A percentile compares a stretch with the other conserved stretches of the same genome.
Conservation (phyloP, 352 stramenopile genomes). For the Aphanomyces invadans region DNA sequence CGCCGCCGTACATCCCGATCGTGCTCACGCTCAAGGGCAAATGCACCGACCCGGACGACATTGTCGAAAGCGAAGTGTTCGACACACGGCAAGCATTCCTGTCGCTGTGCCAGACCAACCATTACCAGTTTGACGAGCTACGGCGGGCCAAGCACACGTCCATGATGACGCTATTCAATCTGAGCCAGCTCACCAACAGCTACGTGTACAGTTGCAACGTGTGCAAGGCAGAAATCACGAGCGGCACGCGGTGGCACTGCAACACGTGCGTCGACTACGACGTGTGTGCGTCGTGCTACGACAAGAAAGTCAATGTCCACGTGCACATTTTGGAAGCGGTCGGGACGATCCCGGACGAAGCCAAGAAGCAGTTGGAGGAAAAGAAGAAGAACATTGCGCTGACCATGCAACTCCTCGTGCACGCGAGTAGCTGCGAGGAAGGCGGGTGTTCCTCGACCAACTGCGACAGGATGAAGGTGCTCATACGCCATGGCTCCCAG, state of each 20-base stretch:
- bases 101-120: conserved; percentile 94
- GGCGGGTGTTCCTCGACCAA: conserved; percentile 93
- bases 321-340: conserved; percentile 77
- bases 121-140: conserved; percentile 99
- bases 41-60: conserved; percentile 67
- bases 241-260: conserved; percentile 85
- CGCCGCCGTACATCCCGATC: conserved; percentile 29
- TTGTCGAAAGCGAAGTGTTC: conserved; percentile 88
- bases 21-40: conserved; percentile 49
- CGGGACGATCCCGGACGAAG: conserved; percentile 45
- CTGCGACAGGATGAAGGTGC: conserved; percentile 98
- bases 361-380: conserved; percentile 66
- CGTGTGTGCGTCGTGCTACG: conserved; percentile 82
- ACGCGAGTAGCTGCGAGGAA: conserved; percentile 91
- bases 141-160: conserved; percentile 98
- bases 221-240: conserved; percentile 76
- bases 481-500: conserved; percentile 92
- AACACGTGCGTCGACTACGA: conserved; percentile 84
- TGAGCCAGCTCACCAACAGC: conserved; percentile 91
- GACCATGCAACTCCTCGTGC: conserved; percentile 97
- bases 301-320: conserved; percentile 77
- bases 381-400: conserved; percentile 93
- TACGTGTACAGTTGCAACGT: conserved; percentile 84
- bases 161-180: conserved; percentile 99
- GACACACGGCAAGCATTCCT: conserved; percentile 97